Base-by-base conservation (phyloP, 1,139 yeast species). In the Saccharomycopsis crataegensis region DNA sequence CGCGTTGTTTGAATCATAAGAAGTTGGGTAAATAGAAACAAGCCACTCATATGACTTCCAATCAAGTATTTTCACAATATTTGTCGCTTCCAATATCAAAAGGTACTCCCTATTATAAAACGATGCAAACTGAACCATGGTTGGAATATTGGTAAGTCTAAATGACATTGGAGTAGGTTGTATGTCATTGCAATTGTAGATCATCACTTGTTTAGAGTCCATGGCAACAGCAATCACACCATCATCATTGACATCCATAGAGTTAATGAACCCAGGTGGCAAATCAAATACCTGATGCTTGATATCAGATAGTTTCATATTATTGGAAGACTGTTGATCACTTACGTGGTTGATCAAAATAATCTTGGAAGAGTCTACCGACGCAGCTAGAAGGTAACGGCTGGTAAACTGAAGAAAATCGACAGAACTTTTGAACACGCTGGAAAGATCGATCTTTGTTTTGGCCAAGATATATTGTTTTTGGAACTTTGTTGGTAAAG, bases 161-260 rank as follows among this genome's bases (percentile, higher is more conserved):
- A 22, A 22, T 11, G 44, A 4, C 17, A 54, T 22, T 12, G 8
- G 36, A 6, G 28, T 6, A 33, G 14, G 28, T 22, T 51, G 16
- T 22, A 28, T 9, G 5, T 31, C 17, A 38, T 17, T 28, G 32
- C 31, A 47, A 22, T 48, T 22, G 33, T 31, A 48, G 8, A 52
- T 41, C 6, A 16, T 6, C 17, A 48, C 46, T 45, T 14, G 12
- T 43, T 43, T 48, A 43, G 16, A 44, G 31, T 50, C 53, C 7
- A 44, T 46, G 17, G 53, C 41, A 17, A 38, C 43, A 11, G 53
- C 53, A 4, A 53, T 53, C 17, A 37, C 33, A 11, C 56, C 56
- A 9, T 53, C 56, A 16, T 32, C 43, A 17, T 4, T n/a, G 12
- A 53, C 6, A n/a, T 37, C 53, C 11, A 53, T 14, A 8, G 34